These are phyloP conservation scores for Fomitopsis schrenkii DNA, from an alignment of 1,284 basidiomycete species.

Conservation along the genomic window DNA sequence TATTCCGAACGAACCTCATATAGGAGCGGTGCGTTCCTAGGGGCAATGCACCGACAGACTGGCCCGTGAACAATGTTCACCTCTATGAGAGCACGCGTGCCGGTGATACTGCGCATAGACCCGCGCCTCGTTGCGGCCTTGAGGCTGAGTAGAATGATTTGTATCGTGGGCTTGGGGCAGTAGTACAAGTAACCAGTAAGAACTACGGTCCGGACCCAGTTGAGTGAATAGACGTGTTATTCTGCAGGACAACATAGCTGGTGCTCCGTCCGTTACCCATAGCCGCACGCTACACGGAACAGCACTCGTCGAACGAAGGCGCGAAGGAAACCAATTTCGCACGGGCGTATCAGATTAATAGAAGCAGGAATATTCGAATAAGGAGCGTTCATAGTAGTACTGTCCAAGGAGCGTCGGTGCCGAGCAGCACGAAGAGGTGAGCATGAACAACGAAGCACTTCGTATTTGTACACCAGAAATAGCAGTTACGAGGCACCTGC, in stretches of 20 bases:
- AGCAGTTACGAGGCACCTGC: constrained; percentile 7
- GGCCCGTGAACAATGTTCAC: too few relatives aligned
- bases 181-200: neutral
- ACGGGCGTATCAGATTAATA: neutral
- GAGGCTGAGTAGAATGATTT: too few relatives aligned
- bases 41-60: neutral
- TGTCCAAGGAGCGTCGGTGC: constrained; percentile 22
- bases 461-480: constrained; percentile 3
- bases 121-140: too few relatives aligned
- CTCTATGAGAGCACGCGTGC: too few relatives aligned
- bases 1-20: neutral
- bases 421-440: constrained; percentile 17
- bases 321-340: neutral
- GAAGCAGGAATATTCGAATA: constrained; percentile 7
- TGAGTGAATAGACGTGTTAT: neutral
- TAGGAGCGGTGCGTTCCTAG: neutral
- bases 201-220: neutral
- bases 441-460: constrained; percentile 1
- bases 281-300: neutral
- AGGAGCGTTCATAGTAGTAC: constrained; percentile 14
- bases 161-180: neutral
- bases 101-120: too few relatives aligned
- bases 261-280: neutral
- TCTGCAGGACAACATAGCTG: neutral
- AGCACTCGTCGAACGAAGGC: neutral